Base-by-base conservation (phyloP, 495 filamentous ascomycete species). In the Hypoxylon fragiforme region DNA sequence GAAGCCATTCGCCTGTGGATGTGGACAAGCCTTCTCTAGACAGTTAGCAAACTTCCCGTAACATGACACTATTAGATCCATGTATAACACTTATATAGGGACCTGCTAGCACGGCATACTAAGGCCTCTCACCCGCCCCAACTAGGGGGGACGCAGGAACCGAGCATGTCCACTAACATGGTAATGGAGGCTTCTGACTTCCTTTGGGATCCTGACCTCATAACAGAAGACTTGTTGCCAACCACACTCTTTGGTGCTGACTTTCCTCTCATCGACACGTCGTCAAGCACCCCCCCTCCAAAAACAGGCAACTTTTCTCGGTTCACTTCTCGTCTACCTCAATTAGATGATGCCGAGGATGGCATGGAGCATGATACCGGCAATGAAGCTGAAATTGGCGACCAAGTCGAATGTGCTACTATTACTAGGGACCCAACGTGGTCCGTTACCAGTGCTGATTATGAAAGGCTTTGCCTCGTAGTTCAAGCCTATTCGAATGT, bases 1-100 rank as follows among this genome's bases (percentile, higher is more conserved):
- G 59, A 80, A 77, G 47, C 77, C 77, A n/a, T 80, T 80, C 50
- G 73, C 72, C 58, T 80, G 77, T 68, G 77, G 77, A 73, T 77
- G 21, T 75, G 77, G 64, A 71, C 74, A 50, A 75, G 76, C 59
- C 6, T 80, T 80, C 57, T 75, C 77, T 18, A 69, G 76, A 46
- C 78, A 75, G 13, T 37, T 18, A 37, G 34, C 14, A 18, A 4
- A 3, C 14, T 9, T 14, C 31, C 9, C 9, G 12, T 34, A 7
- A 12, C 31, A n/a, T n/a, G 9, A 3, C 9, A 34, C 3, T n/a
- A 34, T 7, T 34, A 35, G 31, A 13, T 35, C n/a, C 3, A 12
- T 35, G n/a, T 13, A 35, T 35, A 13, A 35, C n/a, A 35, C 6
- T 13, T 13, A 13, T 6, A 37, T 37, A 37, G 34, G 28, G 44